Evolutionary conservation across 2,329 filamentous ascomycete species (phyloP).

Genomic region (Talaromyces sp.): DNA sequence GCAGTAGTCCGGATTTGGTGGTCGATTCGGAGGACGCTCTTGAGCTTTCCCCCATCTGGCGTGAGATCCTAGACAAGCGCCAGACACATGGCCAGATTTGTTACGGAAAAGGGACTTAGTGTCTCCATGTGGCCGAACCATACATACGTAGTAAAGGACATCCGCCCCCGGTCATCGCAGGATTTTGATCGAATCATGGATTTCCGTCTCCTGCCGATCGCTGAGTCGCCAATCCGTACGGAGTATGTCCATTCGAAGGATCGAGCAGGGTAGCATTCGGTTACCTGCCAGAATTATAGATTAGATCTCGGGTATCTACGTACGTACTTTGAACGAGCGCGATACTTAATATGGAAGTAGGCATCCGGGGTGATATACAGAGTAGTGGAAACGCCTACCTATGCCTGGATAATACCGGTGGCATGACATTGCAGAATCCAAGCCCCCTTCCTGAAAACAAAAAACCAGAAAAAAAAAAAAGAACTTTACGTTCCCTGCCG

Average conservation of each 20-base stretch:
- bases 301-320: neutral
- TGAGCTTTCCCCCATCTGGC: neutral
- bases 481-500: neutral
- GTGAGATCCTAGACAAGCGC: neutral
- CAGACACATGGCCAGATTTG: neutral
- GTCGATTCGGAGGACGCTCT: neutral
- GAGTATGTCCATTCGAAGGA: neutral
- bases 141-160: too few species aligned
- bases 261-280: neutral
- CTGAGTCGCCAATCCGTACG: neutral
- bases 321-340: neutral
- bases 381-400: neutral
- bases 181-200: neutral
- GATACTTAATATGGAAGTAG: neutral
- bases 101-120: neutral
- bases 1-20: neutral
- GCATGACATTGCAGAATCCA: neutral
- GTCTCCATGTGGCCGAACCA: neutral
- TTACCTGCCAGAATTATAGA: neutral
- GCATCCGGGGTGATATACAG: neutral
- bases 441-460: too few species aligned
- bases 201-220: slow-evolving; percentile 3
- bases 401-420: neutral
- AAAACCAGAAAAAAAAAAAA: too few species aligned
- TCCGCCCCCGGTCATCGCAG: neutral